Base-by-base conservation (phyloP, 768 basidiomycete species). In the Xerocomus brunneocitrinus region DNA sequence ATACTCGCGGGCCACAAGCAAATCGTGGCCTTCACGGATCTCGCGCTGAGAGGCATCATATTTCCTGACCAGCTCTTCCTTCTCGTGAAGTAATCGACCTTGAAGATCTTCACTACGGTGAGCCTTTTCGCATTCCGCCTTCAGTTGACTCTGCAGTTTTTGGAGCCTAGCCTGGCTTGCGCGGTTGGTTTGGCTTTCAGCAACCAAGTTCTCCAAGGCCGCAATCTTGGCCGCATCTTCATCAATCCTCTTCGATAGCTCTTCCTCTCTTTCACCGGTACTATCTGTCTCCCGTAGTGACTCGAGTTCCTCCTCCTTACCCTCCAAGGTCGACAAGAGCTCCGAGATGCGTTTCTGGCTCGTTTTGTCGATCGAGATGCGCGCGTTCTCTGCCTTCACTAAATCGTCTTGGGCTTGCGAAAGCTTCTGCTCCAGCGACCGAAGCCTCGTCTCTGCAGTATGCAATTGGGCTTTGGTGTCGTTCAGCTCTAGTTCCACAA, bases 161-260 rank as follows among this genome's bases (percentile, higher is more conserved):
- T 76, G 71, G 53, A 74, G 72, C 55, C 71, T 63, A n/a, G 63
- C 58, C 52, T 74, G 67, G 43, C 40, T 62, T 14, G 59, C 50
- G 42, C 56, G 56, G 9, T 71, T 51, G 42, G 74, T 66, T 24
- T 74, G 69, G n/a, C 71, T 63, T 30, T 75, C 75, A 24, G 71
- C 65, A 3, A 80, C 62, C 66, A 80, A 67, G 42, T 65, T 68
- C 62, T 87, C 82, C 52, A 89, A 62, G 3, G 80, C 76, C 3
- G 71, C 68, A 34, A 88, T 83, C 67, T 82, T 85, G 5, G 79
- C 81, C 45, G 83, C 83, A 56, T 89, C 86, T 61, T 87, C 85
- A 41, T 89, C 86, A 28, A 90, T 81, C 57, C 88, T 75, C 66
- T 77, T 74, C 64, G 84, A 55, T 28, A 89, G 62, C 50, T 82